phyloP scores from a whole-genome alignment of 768 basidiomycete genomes.

The Baorangia bicolor region DNA sequence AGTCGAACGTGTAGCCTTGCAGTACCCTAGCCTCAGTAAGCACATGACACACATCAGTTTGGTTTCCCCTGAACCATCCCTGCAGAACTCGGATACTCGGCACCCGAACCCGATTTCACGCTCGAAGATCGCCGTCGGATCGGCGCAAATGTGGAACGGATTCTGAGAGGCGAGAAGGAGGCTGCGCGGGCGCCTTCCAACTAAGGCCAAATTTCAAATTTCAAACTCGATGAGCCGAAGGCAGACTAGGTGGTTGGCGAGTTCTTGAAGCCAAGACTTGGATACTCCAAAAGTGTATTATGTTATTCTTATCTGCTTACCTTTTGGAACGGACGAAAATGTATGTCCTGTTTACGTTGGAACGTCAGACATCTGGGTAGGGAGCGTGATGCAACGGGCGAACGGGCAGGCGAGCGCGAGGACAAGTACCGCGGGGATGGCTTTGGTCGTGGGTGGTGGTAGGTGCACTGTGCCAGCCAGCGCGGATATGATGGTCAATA shows the following conservation, averaged over 20 bases:
- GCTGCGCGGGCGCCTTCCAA: conserved; percentile 60
- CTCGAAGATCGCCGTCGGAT: conserved; percentile 61
- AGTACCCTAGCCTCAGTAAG: conserved; percentile 67
- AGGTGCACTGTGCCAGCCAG: neutral
- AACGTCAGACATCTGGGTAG: neutral
- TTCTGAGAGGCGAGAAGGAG: conserved; percentile 60
- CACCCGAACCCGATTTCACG: conserved; percentile 44
- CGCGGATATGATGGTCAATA: neutral
- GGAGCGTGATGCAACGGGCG: conserved; percentile 4
- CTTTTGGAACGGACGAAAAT: neutral
- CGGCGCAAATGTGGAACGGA: conserved; percentile 59
- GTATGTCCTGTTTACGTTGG: neutral
- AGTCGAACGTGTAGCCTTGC: conserved; percentile 55
- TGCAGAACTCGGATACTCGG: conserved; percentile 70
- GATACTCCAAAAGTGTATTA: neutral
- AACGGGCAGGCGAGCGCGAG: conserved; percentile 9
- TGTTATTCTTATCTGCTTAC: neutral
- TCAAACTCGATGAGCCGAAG: neutral
- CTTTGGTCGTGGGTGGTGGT: neutral
- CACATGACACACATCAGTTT: neutral
- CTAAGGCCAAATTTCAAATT: conserved; percentile 13
- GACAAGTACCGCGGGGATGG: neutral
- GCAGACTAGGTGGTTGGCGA: too few relatives aligned
- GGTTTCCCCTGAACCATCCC: neutral
- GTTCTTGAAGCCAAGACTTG: neutral